A percentile compares a stretch with the other conserved stretches of the same genome.
phyloP scores from a whole-genome alignment of 1,284 basidiomycete species.

The Fomitiporia mediterranea region DNA sequence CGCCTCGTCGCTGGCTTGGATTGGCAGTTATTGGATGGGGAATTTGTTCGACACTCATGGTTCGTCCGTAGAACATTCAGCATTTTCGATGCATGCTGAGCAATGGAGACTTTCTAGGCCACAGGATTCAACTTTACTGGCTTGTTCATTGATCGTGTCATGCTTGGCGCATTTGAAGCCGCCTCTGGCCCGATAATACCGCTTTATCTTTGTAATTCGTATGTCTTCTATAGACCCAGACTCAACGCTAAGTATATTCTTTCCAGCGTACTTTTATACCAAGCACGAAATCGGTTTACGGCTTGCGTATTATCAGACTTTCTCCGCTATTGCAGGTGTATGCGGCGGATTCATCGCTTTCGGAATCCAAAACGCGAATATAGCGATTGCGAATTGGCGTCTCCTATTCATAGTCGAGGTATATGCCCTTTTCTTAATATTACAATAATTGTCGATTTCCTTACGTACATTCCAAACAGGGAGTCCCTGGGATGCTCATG shows the following conservation, averaged over 20 bases:
- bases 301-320: conserved; percentile 76
- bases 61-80: conserved; percentile 25
- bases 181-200: conserved; percentile 71
- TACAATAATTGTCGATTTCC: not conserved
- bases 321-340: conserved; percentile 74
- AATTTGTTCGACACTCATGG: conserved; percentile 64
- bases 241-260: not conserved
- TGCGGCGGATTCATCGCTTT: conserved; percentile 75
- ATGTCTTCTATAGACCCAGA: not conserved
- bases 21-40: conserved; percentile 67
- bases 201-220: conserved; percentile 60
- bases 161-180: conserved; percentile 67
- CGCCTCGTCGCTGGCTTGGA: conserved; percentile 63
- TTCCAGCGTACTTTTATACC: conserved; percentile 70
- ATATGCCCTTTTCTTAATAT: conserved; percentile 19
- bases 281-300: conserved; percentile 66
- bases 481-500: conserved; percentile 62
- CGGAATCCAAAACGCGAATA: conserved; percentile 56
- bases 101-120: conserved; percentile 39
- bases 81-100: not conserved
- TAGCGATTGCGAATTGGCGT: conserved; percentile 54
- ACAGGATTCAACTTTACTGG: conserved; percentile 52
- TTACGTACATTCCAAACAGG: conserved; percentile 32
- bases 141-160: conserved; percentile 52
- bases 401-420: conserved; percentile 77